Conservation (phyloP, 2,329 filamentous ascomycete species). For the Truncatella angustata region DNA sequence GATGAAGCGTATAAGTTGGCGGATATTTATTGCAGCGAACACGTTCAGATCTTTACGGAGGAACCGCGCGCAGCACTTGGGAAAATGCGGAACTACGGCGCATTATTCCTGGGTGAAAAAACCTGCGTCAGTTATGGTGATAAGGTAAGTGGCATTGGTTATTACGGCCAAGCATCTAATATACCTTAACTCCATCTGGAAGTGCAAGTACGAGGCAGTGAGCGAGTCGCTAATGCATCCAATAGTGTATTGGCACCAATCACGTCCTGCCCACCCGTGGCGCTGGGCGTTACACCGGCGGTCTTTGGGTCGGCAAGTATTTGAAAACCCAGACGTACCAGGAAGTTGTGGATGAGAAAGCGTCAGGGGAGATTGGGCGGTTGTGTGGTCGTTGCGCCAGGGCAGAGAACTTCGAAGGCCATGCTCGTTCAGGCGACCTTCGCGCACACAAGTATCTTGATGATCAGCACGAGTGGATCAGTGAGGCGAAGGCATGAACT, state of each 20-base stretch:
- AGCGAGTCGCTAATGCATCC: background rate
- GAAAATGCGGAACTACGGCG: constrained; percentile 51
- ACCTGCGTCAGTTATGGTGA: constrained; percentile 54
- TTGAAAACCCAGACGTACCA: constrained; percentile 52
- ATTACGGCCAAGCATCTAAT: too few species aligned
- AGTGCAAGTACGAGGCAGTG: background rate
- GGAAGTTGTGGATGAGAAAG: constrained; percentile 40
- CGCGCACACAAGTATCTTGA: constrained; percentile 41
- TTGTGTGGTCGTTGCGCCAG: constrained; percentile 48
- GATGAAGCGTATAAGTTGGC: constrained; percentile 45
- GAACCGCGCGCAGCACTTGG: constrained; percentile 44
- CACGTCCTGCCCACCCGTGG: constrained; percentile 50
- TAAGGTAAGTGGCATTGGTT: constrained; percentile 35
- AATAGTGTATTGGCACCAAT: constrained; percentile 52
- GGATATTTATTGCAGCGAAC: constrained; percentile 47
- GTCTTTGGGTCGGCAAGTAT: constrained; percentile 55
- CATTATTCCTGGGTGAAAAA: constrained; percentile 48
- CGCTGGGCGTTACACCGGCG: constrained; percentile 48
- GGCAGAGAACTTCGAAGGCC: constrained; percentile 51
- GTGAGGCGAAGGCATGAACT: constrained; percentile 17
- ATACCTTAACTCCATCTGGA: background rate
- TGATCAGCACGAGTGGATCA: constrained; percentile 43
- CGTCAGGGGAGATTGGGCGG: constrained; percentile 45
- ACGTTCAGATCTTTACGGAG: constrained; percentile 49
- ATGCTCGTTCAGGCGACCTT: constrained; percentile 49